Base-by-base conservation (phyloP, 1,284 basidiomycete genomes). In the Ustilago loliicola region DNA sequence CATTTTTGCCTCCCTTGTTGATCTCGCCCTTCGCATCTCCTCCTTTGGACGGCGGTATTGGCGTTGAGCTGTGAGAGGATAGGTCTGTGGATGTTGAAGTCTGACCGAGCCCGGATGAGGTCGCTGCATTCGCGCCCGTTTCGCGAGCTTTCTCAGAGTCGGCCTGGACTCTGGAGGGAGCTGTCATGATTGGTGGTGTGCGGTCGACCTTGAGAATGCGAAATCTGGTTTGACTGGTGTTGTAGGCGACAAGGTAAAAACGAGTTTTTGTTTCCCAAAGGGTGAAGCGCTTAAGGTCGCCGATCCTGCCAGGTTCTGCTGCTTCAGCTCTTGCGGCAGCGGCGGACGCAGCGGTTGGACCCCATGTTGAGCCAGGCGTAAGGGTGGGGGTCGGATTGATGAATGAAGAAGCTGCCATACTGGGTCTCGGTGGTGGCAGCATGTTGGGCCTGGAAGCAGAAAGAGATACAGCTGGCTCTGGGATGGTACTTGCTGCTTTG, bases 181-280 rank as follows among this genome's bases (percentile, higher is more conserved):
- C 48, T 15, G 19, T 29, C 3, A 70, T 53, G 45, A 73, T 75
- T 11, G 81, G 83, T 4, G 81, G 82, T 10, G 78, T 79, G 19
- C 85, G 70, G 52, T 85, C 84, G 13, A 86, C 77, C 50, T 82
- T 84, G 51, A 86, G 79, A 19, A 86, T 79, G 34, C 80, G 82
- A 34, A 81, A 85, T 3, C 78, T 61, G 13, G 83, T 84, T 68
- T 86, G 83, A 38, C 78, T 77, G 10, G 82, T 80, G 55, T 84
- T 84, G 72, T 77, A 81, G 7, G 83, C 83, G 19, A 85, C 81
- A 19, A 85, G 71, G 53, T 86, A 86, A 69, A 82, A 85, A 62
- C 82, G 77, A 10, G 83, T 80, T 60, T 82, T 83, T 15, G 84
- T 82, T 57, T 85, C 83, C 78, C 83, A 86, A 17, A 86, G 70